Evolutionary conservation across 176 grass and related monocot species (phyloP), one percentile per base, ranked within the genome.

Genomic region (Triticum turgidum): DNA sequence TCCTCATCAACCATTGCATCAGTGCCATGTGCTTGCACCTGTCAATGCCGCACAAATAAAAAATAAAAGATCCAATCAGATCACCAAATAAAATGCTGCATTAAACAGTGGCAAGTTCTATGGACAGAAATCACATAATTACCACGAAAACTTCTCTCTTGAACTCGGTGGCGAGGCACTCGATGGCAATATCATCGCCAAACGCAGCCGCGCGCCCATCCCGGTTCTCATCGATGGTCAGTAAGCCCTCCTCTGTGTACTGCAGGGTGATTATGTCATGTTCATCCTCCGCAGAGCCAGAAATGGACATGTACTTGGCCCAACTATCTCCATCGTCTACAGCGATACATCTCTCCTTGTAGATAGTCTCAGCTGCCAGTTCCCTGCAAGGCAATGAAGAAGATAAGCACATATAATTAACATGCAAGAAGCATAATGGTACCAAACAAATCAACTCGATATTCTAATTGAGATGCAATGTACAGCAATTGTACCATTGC

Each of bases 1-100:
- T 98, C 92, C 86, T 98, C 97, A 24, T 98, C 97, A 32, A 96
- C 94, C 97, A 98, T 98, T 25, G 93, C 96, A 89, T 98, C 96
- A 1, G 88, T 87, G 32, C 96, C 96, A 94, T 98, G 96, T n/a
- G 96, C 93, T 91, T 98, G 96, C 76, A 98, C 96, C 96, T 98
- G 77, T 61, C 38, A 64, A 65, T 47, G 10, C 1, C 41, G 0
- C 67, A 68, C 20, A 84, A 71, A 73, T 45, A 88, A 64, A 42
- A 84, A 71, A 73, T 45, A 88, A 64, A 42, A 84, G 1, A 11
- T 22, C 6, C 32, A 58, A 62, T 83, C 22, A 83, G 76, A 80
- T 37, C 30, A 51, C 0, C 6, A 77, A 21, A 29, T 39, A 29
- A 76, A 78, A n/a, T 27, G 32, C 24, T 59, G 45, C 17, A 49